Conservation (phyloP, 2,329 filamentous ascomycete genomes). For the Fusarium incarnatum region DNA sequence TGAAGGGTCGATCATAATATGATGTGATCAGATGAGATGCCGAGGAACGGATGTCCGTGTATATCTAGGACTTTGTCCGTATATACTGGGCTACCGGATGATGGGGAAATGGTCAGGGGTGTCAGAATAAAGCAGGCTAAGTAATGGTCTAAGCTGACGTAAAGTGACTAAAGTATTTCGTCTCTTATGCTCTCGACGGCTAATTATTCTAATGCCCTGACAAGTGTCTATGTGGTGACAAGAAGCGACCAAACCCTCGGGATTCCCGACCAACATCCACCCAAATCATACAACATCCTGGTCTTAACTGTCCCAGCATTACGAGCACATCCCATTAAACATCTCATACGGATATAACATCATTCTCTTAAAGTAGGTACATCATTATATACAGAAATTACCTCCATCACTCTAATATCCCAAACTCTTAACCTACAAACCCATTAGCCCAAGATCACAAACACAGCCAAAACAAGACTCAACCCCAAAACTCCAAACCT, state of each 20-base stretch:
- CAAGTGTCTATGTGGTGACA: too few relatives aligned
- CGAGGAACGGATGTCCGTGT: background rate
- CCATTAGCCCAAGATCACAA: conserved; percentile 37
- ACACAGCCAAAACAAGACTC: background rate
- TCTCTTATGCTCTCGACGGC: too few relatives aligned
- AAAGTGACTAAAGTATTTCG: background rate
- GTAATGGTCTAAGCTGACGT: background rate
- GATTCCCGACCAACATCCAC: too few relatives aligned
- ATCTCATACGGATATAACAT: background rate
- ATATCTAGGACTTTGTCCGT: too few relatives aligned
- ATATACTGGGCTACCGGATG: too few relatives aligned
- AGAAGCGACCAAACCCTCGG: too few relatives aligned
- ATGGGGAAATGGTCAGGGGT: too few relatives aligned
- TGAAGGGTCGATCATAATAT: background rate
- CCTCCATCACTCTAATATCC: background rate
- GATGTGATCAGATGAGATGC: background rate
- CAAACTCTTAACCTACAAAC: conserved; percentile 13
- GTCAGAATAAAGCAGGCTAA: background rate
- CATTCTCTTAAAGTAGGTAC: too few relatives aligned
- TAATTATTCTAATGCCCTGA: too few relatives aligned
- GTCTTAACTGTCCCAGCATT: too few relatives aligned
- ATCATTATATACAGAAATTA: background rate
- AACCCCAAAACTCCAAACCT: conserved; percentile 3
- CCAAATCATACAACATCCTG: too few relatives aligned
- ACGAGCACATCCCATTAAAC: too few relatives aligned